Evolutionary conservation across 192 early-diverging fungal species (phyloP).

Genomic region (Chytriomyces hyalinus): DNA sequence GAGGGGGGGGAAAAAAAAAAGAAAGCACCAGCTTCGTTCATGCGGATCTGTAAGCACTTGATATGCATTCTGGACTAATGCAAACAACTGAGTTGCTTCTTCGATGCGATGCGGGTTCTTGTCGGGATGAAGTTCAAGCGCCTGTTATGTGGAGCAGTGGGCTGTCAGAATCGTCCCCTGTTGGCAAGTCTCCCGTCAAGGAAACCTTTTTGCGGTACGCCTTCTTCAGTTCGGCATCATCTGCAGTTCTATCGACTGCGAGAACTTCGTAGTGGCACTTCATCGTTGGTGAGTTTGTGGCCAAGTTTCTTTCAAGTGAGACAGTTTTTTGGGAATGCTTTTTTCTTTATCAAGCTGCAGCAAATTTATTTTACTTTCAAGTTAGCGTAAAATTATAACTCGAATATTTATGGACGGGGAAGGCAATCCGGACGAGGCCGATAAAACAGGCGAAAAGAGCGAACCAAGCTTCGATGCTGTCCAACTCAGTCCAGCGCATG

Average conservation of each 20-base stretch:
- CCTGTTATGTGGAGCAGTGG: constrained; percentile 26
- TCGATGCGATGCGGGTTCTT: constrained; percentile 84
- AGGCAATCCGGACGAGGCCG: not conserved
- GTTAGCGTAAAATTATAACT: not conserved
- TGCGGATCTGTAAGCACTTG: constrained; percentile 90
- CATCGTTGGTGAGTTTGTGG: not conserved
- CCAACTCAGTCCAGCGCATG: not conserved
- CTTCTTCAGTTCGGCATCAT: constrained; percentile 82
- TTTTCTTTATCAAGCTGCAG: not conserved
- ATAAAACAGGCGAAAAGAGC: not conserved
- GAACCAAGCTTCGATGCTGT: not conserved
- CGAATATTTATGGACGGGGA: not conserved
- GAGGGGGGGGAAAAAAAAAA: not conserved
- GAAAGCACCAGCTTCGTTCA: constrained; percentile 87
- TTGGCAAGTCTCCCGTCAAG: not conserved
- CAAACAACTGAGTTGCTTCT: constrained; percentile 87
- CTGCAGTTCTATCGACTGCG: constrained; percentile 75
- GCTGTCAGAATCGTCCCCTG: not conserved
- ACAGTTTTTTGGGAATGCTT: not conserved
- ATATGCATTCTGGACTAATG: constrained; percentile 90
- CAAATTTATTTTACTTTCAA: not conserved
- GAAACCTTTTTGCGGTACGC: constrained; percentile 59
- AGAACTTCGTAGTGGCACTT: constrained; percentile 90
- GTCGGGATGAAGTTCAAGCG: constrained; percentile 72
- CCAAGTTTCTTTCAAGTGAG: not conserved